phyloP scores from a whole-genome alignment of 1,284 basidiomycete genomes.

The Ceraceosorus guamensis region DNA sequence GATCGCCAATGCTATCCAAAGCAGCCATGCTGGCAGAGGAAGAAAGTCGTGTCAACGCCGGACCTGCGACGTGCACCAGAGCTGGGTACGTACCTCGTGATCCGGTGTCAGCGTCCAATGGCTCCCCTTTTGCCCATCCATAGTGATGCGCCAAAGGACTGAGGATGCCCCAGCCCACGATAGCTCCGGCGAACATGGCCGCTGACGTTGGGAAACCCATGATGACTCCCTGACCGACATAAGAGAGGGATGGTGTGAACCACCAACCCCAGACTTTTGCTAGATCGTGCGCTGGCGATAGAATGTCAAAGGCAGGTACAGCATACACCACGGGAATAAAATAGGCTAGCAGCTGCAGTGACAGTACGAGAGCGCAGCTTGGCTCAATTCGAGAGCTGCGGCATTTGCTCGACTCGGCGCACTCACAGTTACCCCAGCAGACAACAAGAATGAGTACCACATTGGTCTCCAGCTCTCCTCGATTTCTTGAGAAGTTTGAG shows the following conservation, averaged over 20 bases:
- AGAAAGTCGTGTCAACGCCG: slow-evolving; percentile 6
- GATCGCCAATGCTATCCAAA: slow-evolving; percentile 88
- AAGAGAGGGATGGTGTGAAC: slow-evolving; percentile 80
- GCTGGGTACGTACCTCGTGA: slow-evolving; percentile 55
- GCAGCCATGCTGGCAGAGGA: slow-evolving; percentile 42
- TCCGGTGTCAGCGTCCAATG: slow-evolving; percentile 73
- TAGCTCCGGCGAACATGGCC: slow-evolving; percentile 89
- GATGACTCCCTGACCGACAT: slow-evolving; percentile 66
- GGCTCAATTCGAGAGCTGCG: too few species aligned
- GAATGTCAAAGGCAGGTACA: slow-evolving; percentile 78
- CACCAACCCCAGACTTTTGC: slow-evolving; percentile 88
- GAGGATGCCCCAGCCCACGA: slow-evolving; percentile 88
- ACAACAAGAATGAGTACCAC: too few species aligned
- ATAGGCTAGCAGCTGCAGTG: slow-evolving; percentile 56
- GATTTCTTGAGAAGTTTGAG: too few species aligned
- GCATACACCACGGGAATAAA: slow-evolving; percentile 84
- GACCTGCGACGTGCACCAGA: slow-evolving; percentile 44
- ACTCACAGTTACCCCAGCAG: too few species aligned
- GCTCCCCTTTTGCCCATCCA: slow-evolving; percentile 85
- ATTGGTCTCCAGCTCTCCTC: too few species aligned
- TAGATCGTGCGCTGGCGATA: slow-evolving; percentile 54
- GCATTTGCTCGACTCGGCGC: too few species aligned
- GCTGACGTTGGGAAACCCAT: slow-evolving; percentile 93
- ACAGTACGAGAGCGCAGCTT: too few species aligned
- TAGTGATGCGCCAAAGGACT: slow-evolving; percentile 72